Evolutionary conservation across 1,284 basidiomycete genomes (phyloP).

Genomic region (Tranzscheliella williamsii): DNA sequence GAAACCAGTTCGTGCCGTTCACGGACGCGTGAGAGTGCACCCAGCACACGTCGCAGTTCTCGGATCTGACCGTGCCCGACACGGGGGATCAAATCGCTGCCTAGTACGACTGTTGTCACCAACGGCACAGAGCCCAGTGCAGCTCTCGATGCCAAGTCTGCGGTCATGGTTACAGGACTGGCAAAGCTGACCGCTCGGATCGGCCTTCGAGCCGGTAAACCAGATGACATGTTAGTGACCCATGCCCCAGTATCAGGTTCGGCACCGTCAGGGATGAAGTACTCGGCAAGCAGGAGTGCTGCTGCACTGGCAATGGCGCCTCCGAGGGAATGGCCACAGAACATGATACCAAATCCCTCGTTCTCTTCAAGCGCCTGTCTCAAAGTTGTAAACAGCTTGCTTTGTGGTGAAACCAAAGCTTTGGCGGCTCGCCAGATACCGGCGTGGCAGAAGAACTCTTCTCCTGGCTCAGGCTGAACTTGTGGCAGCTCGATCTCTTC

Average conservation of each 20-base stretch:
- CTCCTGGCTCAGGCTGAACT: slow-evolving; percentile 30
- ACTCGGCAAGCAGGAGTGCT: slow-evolving; percentile 52
- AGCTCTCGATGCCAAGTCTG: slow-evolving; percentile 41
- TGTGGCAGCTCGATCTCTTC: slow-evolving; percentile 52
- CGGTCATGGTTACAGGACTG: slow-evolving; percentile 54
- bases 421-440: slow-evolving; percentile 57
- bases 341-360: slow-evolving; percentile 52
- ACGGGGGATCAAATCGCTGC: slow-evolving; percentile 56
- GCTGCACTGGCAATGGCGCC: slow-evolving; percentile 57
- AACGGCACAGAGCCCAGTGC: slow-evolving; percentile 50
- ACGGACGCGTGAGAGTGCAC: slow-evolving; percentile 55
- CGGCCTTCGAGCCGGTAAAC: slow-evolving; percentile 47
- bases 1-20: slow-evolving; percentile 34
- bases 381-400: slow-evolving; percentile 50
- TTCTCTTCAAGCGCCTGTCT: slow-evolving; percentile 48
- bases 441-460: slow-evolving; percentile 52
- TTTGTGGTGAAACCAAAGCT: slow-evolving; percentile 44
- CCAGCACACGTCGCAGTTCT: slow-evolving; percentile 57
- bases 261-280: slow-evolving; percentile 34
- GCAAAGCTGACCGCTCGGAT: slow-evolving; percentile 59
- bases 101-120: slow-evolving; percentile 50
- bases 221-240: slow-evolving; percentile 45
- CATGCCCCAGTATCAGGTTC: slow-evolving; percentile 42
- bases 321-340: slow-evolving; percentile 57
- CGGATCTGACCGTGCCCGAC: slow-evolving; percentile 57